Evolutionary conservation across 164 flowering plant genomes (phyloP), one percentile per base, ranked within the genome.

Genomic region (Piper betle): DNA sequence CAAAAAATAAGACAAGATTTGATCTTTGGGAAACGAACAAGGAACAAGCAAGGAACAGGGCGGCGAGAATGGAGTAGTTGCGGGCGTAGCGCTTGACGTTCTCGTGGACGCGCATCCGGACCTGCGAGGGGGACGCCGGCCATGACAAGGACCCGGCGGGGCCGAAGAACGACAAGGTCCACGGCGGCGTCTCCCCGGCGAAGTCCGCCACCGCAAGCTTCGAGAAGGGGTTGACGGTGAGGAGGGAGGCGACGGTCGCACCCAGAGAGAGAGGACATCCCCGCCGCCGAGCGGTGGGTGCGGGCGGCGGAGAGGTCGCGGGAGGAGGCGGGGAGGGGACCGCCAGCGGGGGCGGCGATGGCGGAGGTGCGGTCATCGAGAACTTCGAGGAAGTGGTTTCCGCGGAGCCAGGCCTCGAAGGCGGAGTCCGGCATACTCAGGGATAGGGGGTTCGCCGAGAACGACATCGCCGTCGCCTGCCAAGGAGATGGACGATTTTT

Each of bases 321-420:
- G 60, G 60, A 3, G 46, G 60, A 1, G 41, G 60, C 20, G 46
- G 20, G 9, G 46, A 37, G 17, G 40, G 0, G 19, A 6, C 13
- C 53, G 39, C 37, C 2, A 40, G 75, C 54, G 55, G 74, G 17
- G 66, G 69, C 71, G 72, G 68, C 68, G 71, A 73, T 78, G 52
- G 64, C 66, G 74, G 81, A 62, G 71, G 87, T 73, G 15, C 80
- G 84, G 40, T 78, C 84, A 81, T 91, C 97, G 73, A 91, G 79
- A 66, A 86, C 57, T 65, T 91, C 96, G 71, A 88, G 94, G 77
- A 83, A 87, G 75, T 87, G 88, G 54, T 72, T 69, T 71, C 86
- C 96, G 10, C 95, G 95, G 59, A 88, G 92, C 98, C 98, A 91
- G 37, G 97, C 69, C 64, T 91, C 97, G 84, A 91, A 88, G 37